Conservation (phyloP, 164 flowering plant species). For the Tetrastigma voinierianum region DNA sequence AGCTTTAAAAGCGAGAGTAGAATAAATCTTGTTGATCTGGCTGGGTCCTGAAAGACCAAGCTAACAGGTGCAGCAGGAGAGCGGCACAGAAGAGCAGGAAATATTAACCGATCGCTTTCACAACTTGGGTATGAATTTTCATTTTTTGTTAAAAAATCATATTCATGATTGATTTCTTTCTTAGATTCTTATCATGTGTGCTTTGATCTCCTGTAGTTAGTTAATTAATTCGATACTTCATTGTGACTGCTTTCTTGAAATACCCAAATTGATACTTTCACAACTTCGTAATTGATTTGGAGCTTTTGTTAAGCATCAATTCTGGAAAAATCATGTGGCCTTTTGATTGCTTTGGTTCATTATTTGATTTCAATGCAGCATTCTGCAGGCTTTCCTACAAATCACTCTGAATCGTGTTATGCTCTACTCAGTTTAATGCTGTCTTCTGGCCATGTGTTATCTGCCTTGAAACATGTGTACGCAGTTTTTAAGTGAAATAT, state of each 20-base stretch:
- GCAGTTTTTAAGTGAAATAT: no score
- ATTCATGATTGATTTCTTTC: not conserved
- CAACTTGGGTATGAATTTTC: slow-evolving; percentile 83
- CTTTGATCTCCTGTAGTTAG: not conserved
- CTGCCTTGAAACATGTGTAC: no score
- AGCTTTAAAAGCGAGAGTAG: slow-evolving; percentile 78
- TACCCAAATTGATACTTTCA: not conserved
- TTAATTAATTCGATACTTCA: not conserved
- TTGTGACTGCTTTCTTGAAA: no score
- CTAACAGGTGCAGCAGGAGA: slow-evolving; percentile 96
- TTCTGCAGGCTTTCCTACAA: no score
- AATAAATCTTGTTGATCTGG: slow-evolving; percentile 98
- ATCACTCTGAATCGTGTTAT: no score
- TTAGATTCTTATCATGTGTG: not conserved
- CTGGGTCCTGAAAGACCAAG: slow-evolving; percentile 97
- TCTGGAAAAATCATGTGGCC: no score
- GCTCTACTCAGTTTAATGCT: no score
- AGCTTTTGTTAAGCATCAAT: no score
- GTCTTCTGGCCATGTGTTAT: no score
- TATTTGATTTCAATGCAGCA: not conserved
- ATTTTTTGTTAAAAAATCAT: not conserved
- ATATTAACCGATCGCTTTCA: slow-evolving; percentile 91
- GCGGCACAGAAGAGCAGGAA: slow-evolving; percentile 95
- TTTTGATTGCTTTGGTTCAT: no score
- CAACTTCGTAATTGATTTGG: no score